phyloP scores from a whole-genome alignment of 2,329 filamentous ascomycete species.

The Xylaria polymorpha region DNA sequence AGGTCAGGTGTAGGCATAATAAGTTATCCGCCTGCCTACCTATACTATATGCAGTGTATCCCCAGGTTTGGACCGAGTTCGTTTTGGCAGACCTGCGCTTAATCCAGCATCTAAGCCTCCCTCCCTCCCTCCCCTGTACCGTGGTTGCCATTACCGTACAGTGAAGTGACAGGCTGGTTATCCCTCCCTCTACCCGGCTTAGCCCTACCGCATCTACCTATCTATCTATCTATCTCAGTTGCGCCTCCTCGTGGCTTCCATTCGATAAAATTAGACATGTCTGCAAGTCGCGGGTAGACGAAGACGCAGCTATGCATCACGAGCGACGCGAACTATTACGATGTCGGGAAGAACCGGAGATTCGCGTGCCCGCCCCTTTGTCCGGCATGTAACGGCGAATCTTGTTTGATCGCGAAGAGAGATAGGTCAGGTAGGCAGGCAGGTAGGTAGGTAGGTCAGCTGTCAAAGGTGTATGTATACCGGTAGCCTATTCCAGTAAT shows the following conservation, averaged over 20 bases:
- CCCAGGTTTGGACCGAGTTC: not conserved
- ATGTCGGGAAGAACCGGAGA: conserved; percentile 6
- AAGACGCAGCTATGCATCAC: not conserved
- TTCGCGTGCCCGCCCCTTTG: conserved; percentile 1
- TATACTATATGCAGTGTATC: conserved; percentile 25
- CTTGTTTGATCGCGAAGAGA: conserved; percentile 1
- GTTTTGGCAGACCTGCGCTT: conserved; percentile 1
- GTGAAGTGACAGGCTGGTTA: not conserved
- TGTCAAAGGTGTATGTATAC: not conserved
- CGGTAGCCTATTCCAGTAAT: conserved; percentile 11
- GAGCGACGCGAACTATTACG: not conserved
- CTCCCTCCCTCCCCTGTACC: not conserved
- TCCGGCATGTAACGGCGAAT: conserved; percentile 13
- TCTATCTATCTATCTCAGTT: not conserved
- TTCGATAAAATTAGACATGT: not conserved
- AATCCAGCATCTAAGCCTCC: conserved; percentile 21
- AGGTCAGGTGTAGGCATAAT: not conserved
- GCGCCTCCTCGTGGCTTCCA: conserved; percentile 7
- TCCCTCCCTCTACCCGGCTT: conserved; percentile 23
- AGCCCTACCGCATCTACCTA: conserved; percentile 4
- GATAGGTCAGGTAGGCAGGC: no score
- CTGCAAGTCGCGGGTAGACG: not conserved
- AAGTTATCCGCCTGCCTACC: not conserved
- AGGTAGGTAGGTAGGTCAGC: not conserved
- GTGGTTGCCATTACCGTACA: not conserved